phyloP scores from a whole-genome alignment of 2,329 filamentous ascomycete species.

The Teratosphaeria destructans region DNA sequence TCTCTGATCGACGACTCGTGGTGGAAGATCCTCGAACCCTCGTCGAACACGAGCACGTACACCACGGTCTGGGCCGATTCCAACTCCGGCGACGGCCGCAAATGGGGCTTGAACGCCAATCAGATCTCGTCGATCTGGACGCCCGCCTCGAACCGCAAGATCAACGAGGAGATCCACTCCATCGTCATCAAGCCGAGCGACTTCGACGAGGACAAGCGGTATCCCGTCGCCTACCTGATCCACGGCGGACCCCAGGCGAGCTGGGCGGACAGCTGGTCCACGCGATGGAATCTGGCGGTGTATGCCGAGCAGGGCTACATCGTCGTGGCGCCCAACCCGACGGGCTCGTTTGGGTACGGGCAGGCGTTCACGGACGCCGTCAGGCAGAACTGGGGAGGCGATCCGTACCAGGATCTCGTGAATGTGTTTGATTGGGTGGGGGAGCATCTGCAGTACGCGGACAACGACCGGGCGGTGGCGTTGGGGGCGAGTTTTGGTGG shows the following conservation, averaged over 20 bases:
- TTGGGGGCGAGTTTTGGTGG: conserved; percentile 67
- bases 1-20: conserved; percentile 63
- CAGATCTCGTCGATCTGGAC: conserved; percentile 64
- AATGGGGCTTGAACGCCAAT: conserved; percentile 52
- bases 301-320: conserved; percentile 25
- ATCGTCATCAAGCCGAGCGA: conserved; percentile 15
- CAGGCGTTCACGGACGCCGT: conserved; percentile 45
- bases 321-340: conserved; percentile 21
- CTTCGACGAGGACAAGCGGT: conserved; percentile 18
- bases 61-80: conserved; percentile 34
- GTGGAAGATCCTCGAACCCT: conserved; percentile 50
- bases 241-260: conserved; percentile 22
- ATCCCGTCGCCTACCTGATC: conserved; percentile 23
- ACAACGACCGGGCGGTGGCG: conserved; percentile 59
- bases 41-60: conserved; percentile 32
- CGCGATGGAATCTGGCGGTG: conserved; percentile 20
- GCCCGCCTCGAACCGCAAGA: conserved; percentile 44
- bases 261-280: conserved; percentile 19
- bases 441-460: conserved; percentile 55
- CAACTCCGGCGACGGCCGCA: conserved; percentile 52
- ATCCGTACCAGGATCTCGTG: conserved; percentile 73
- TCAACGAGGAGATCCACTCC: conserved; percentile 52
- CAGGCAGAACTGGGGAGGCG: conserved; percentile 69
- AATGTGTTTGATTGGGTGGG: conserved; percentile 66
- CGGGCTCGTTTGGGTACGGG: conserved; percentile 20